These are phyloP conservation scores for Saturnispora mendoncae DNA, from an alignment of 805 yeast species.

Conservation along the genomic window DNA sequence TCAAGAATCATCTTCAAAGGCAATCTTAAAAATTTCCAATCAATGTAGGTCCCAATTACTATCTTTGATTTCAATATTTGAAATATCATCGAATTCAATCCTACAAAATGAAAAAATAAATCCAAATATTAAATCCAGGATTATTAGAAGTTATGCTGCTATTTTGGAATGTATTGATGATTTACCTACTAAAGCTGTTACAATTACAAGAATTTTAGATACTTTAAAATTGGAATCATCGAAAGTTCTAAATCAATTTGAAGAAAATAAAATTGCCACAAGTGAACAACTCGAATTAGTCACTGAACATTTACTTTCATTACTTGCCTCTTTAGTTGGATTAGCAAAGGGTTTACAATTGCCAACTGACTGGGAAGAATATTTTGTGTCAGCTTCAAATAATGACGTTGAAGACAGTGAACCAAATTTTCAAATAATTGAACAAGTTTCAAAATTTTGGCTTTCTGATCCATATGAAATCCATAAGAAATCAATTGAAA, in stretches of 20 bases:
- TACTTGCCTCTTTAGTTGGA: conserved; percentile 56
- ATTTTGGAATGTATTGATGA: conserved; percentile 47
- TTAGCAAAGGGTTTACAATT: conserved; percentile 61
- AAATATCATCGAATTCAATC: conserved; percentile 39
- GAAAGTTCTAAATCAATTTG: conserved; percentile 12
- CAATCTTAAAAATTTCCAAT: conserved; percentile 52
- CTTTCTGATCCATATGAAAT: conserved; percentile 36
- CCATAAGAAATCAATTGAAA: conserved; percentile 33
- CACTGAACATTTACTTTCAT: conserved; percentile 42
- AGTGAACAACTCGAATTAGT: conserved; percentile 19
- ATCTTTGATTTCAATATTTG: conserved; percentile 39
- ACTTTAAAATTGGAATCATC: conserved; percentile 18
- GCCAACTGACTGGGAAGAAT: conserved; percentile 44
- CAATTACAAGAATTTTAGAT: conserved; percentile 20
- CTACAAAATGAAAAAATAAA: conserved; percentile 26
- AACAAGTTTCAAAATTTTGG: conserved; percentile 4
- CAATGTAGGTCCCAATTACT: conserved; percentile 38
- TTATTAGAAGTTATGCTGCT: conserved; percentile 54
- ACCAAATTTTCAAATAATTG: not conserved
- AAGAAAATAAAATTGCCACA: not conserved
- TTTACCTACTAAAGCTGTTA: conserved; percentile 35
- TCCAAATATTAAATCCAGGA: conserved; percentile 46
- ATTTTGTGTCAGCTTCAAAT: conserved; percentile 18
- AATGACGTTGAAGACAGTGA: not conserved
- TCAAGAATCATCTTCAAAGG: conserved; percentile 36